Evolutionary conservation across 2,329 filamentous ascomycete genomes (phyloP), one percentile per base, ranked within the genome.

Genomic region (Fusarium lyarnte): DNA sequence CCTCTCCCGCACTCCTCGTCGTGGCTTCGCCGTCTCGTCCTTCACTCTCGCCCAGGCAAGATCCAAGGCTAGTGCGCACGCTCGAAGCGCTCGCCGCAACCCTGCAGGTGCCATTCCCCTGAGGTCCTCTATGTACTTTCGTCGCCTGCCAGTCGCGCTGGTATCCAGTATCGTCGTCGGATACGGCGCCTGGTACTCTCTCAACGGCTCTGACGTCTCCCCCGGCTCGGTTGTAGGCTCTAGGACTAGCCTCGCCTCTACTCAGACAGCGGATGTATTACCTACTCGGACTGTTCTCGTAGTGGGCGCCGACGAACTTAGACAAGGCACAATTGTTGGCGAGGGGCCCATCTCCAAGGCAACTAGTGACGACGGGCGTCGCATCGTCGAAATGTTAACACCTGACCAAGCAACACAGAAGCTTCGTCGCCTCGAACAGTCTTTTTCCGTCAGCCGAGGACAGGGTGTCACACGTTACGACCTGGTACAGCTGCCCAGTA

Each of bases 381-480:
- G 93, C 79, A 92, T 98, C 38, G 86, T 99, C 66, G 95, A 98
- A 85, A 99, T 99, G 95, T 86, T 99, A 82, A 97, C 93, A 16
- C 93, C 95, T 2, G 95, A 98, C 66, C 95, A 99, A 86, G 94
- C 94, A 29, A 97, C 94, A 19, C 89, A 94, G 78, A 97, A 95
- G 85, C 85, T 99, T 77, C 89, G 96, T 75, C 91, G 92, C 80
- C 94, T 94, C 78, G 94, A 99, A 83, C 91, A 97, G 84, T 98
- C 95, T 35, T 98, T 95, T 82, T 85, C 94, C 14, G 94, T 99
- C 43, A 94, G 94, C 66, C 87, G 96, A 58, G 97, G 96, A 19
- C 89, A 94, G 80, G 96, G 96, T 41, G 95, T 99, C 42, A 91
- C 97, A 71, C 91, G 96, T 74, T 99, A 99, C 79, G 96, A 99